Conservation (phyloP, 768 basidiomycete species). For the Hypholoma sublateritium region DNA sequence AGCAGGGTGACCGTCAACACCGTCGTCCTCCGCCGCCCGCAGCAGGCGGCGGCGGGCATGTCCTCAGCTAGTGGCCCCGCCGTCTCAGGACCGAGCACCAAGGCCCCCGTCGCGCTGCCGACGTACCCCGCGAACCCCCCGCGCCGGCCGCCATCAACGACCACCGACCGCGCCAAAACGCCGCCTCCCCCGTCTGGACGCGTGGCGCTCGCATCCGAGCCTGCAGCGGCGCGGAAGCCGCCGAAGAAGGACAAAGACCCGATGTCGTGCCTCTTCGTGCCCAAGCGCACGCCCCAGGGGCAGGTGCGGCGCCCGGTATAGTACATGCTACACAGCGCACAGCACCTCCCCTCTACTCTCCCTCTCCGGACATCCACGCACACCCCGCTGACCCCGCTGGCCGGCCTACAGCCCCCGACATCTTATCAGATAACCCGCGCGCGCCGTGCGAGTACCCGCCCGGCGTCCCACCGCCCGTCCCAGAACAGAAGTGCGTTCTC, state of each 20-base stretch:
- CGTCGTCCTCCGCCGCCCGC: constrained; percentile 39
- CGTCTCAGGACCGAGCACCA: constrained; percentile 6
- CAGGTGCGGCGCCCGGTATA: constrained; percentile 52
- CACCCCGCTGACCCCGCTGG: background rate
- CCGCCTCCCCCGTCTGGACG: background rate
- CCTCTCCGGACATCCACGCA: background rate
- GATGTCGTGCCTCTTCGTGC: constrained; percentile 65
- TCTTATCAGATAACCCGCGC: constrained; percentile 23
- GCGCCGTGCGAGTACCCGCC: background rate
- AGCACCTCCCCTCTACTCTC: background rate
- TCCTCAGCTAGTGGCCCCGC: constrained; percentile 15
- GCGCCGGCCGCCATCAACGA: background rate
- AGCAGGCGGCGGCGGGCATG: constrained; percentile 11
- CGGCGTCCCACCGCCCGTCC: background rate
- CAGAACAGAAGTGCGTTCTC: constrained; percentile 11
- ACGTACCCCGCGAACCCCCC: constrained; percentile 7
- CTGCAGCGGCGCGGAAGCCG: constrained; percentile 21
- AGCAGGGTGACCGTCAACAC: constrained; percentile 54
- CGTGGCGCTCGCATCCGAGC: background rate
- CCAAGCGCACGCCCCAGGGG: constrained; percentile 74
- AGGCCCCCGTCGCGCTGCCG: background rate
- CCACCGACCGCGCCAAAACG: background rate
- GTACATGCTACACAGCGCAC: background rate
- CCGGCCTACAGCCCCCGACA: constrained; percentile 2
- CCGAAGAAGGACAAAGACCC: constrained; percentile 58